These are phyloP conservation scores for Macrolepiota fuliginosa DNA, from an alignment of 768 basidiomycete species.

Conservation along the genomic window DNA sequence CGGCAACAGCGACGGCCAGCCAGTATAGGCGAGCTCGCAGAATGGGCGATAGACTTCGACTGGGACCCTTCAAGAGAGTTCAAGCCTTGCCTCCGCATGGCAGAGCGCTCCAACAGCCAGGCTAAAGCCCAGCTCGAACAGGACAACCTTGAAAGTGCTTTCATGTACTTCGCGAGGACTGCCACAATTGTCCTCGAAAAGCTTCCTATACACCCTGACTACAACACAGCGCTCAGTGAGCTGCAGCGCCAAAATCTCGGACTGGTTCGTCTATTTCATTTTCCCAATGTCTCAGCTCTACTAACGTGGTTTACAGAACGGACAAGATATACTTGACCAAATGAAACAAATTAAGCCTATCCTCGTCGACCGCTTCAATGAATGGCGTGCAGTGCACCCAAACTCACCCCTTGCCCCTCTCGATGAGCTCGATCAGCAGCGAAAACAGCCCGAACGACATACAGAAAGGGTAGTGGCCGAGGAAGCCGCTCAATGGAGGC, in stretches of 20 bases:
- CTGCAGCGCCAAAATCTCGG: conserved; percentile 67
- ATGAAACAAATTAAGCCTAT: conserved; percentile 63
- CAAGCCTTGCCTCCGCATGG: conserved; percentile 65
- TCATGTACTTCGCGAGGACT: conserved; percentile 68
- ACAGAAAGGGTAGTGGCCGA: conserved; percentile 28
- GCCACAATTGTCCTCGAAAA: conserved; percentile 78
- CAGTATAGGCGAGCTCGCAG: conserved; percentile 65
- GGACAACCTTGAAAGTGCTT: conserved; percentile 67
- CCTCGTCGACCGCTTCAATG: conserved; percentile 62
- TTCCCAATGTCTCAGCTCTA: background rate
- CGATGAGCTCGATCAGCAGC: conserved; percentile 26
- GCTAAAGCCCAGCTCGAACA: conserved; percentile 45
- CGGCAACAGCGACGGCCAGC: conserved; percentile 36
- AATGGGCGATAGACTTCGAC: conserved; percentile 50
- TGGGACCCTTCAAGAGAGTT: conserved; percentile 59
- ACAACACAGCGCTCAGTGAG: conserved; percentile 47
- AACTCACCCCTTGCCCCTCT: conserved; percentile 23
- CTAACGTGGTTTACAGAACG: conserved; percentile 47
- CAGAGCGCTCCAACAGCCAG: conserved; percentile 58
- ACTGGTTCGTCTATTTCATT: conserved; percentile 48
- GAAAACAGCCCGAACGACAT: conserved; percentile 22
- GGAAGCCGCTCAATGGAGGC: conserved; percentile 35
- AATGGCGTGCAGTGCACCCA: conserved; percentile 49
- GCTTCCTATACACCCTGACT: conserved; percentile 72
- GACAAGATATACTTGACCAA: conserved; percentile 68